Percentiles rank a stretch among this genome's conserved stretches.
Conservation (phyloP, 2,329 filamentous ascomycete genomes). For the Sclerotinia glacialis region DNA sequence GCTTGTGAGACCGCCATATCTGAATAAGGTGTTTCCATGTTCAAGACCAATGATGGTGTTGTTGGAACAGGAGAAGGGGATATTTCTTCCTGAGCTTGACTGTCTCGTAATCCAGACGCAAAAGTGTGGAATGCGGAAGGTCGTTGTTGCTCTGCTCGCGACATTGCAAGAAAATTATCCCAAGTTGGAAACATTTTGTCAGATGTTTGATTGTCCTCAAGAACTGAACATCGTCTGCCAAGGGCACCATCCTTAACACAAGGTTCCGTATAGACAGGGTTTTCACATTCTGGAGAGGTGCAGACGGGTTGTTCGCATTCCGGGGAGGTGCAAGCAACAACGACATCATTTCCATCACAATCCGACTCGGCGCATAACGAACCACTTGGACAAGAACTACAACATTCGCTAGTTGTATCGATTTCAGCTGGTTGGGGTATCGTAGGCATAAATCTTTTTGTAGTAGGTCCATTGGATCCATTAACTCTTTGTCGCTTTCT, state of each 20-base stretch:
- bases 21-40: conserved; percentile 15
- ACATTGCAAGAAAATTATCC: conserved; percentile 20
- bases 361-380: conserved; percentile 31
- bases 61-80: conserved; percentile 23
- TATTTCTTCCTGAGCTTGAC: conserved; percentile 2
- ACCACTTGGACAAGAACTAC: conserved; percentile 35
- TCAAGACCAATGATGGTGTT: conserved; percentile 30
- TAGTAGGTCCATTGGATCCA: background rate
- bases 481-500: conserved; percentile 14
- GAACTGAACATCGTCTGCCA: conserved; percentile 20
- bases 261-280: conserved; percentile 28
- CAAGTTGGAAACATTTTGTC: conserved; percentile 19
- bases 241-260: conserved; percentile 26
- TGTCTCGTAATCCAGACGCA: background rate
- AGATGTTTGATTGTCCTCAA: conserved; percentile 9
- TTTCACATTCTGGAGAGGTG: conserved; percentile 27
- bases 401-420: conserved; percentile 31
- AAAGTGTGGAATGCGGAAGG: background rate
- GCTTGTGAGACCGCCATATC: background rate
- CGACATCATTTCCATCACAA: conserved; percentile 25
- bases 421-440: background rate
- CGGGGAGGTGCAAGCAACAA: conserved; percentile 29
- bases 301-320: conserved; percentile 30
- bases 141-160: background rate
- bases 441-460: background rate